Base-by-base conservation (phyloP, 192 early-diverging fungal genomes). In the Gigaspora rosea region DNA sequence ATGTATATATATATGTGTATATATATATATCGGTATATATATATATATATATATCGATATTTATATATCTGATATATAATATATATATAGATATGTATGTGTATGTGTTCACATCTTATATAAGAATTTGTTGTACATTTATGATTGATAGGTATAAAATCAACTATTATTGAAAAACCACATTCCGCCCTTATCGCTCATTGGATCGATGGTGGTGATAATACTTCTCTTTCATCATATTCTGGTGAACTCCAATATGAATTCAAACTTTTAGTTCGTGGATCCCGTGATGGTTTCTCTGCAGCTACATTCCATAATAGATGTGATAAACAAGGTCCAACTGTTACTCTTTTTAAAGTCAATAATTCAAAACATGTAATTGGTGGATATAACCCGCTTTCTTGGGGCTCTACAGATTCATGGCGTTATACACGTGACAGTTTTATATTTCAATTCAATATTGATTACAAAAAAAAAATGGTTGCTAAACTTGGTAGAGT, bases 141-240 rank as follows among this genome's bases (percentile, higher is more conserved):
- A 41, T 27, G 27, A 27, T 41, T 41, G 7, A 41, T 41, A 41
- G 41, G 41, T 41, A 35, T 74, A 15, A 62, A 61, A 51, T 74
- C 72, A 13, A 41, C 57, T 47, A 61, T 74, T 18, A 74, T 74
- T 48, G 58, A 74, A 36, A 9, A 57, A 48, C 57, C 41, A 61
- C 72, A 74, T 33, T 56, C 58, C 4, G 2, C 56, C 2, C 33
- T 74, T 20, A 61, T 74, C 12, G 32, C 56, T 41, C 46, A 32
- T 51, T 74, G 72, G 72, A 74, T 74, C 32, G 72, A 74, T 61
- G 56, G 58, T 48, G 72, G n/a, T 35, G 69, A 52, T 32, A n/a
- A 18, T 47, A 18, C 69, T 46, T 9, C 3, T 71, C 22, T n/a
- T 22, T n/a, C 33, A 13, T 46, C n/a, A 47, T 22, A 13, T 49